Evolutionary conservation across 2,329 filamentous ascomycete species (phyloP).

Genomic region (Cladosporium sp.): DNA sequence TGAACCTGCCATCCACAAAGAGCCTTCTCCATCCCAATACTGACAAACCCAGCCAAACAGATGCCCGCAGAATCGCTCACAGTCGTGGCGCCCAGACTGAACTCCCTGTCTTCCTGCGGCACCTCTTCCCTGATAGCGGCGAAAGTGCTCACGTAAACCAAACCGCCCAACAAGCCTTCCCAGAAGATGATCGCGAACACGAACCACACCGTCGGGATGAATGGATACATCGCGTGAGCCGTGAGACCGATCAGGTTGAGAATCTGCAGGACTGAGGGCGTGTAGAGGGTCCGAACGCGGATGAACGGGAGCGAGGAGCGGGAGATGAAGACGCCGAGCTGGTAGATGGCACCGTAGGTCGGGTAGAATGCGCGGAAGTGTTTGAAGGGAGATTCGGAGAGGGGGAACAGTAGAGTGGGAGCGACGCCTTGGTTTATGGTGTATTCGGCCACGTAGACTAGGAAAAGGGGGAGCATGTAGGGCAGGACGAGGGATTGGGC

Average conservation of each 20-base stretch:
- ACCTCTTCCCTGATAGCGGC: slow-evolving; percentile 86
- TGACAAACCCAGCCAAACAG: slow-evolving; percentile 76
- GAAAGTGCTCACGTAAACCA: slow-evolving; percentile 95
- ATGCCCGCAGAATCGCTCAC: slow-evolving; percentile 91
- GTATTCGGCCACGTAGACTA: slow-evolving; percentile 95
- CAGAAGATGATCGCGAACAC: slow-evolving; percentile 82
- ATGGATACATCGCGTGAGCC: slow-evolving; percentile 65
- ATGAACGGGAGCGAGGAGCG: slow-evolving; percentile 85
- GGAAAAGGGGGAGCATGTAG: slow-evolving; percentile 81
- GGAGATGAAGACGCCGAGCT: slow-evolving; percentile 90
- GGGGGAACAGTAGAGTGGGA: slow-evolving; percentile 81
- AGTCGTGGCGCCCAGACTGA: slow-evolving; percentile 80
- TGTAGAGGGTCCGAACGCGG: slow-evolving; percentile 72
- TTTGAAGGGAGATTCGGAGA: slow-evolving; percentile 67
- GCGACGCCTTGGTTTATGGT: slow-evolving; percentile 94
- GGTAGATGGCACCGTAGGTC: slow-evolving; percentile 90
- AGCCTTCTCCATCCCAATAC: slow-evolving; percentile 74
- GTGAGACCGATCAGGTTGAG: slow-evolving; percentile 69
- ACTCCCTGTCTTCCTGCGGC: slow-evolving; percentile 72
- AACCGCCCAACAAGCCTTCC: slow-evolving; percentile 85
- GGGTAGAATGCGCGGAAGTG: slow-evolving; percentile 87
- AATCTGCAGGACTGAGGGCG: slow-evolving; percentile 75
- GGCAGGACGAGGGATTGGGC: slow-evolving; percentile 65
- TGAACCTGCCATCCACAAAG: slow-evolving; percentile 78
- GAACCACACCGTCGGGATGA: slow-evolving; percentile 80